Base-by-base conservation (phyloP, 2,329 filamentous ascomycete genomes). In the Alternaria triticina region DNA sequence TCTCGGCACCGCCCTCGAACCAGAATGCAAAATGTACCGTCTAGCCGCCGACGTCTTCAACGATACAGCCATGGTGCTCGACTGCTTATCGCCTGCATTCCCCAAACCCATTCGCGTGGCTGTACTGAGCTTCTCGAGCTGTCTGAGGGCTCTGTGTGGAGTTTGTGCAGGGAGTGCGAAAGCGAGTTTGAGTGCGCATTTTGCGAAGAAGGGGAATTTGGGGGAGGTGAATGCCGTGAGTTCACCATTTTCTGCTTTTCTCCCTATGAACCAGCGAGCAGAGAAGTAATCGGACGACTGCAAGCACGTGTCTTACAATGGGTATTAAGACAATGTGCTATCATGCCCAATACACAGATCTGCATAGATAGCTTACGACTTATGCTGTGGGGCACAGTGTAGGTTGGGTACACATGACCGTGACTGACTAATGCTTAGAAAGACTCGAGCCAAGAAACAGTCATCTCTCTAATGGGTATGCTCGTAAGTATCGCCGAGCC, bases 391-490 rank as follows among this genome's bases (percentile, higher is more conserved):
- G 36, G 36, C n/a, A 17, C 36, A 40, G 36, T 40, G 36, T 40
- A 40, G 36, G 36, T 40, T 40, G n/a, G 36, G 36, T 40, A 40
- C n/a, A 28, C 28, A 33, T 50, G 22, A 49, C 52, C 51, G 33
- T 17, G 20, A 17, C 23, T 17, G 51, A 54, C 27, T 33, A 20
- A 33, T 40, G 36, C 36, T 40, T 40, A 87, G 83, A 90, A 97
- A 86, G 95, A 98, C 77, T 94, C 94, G 12, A 96, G 92, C 69
- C 96, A 98, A 82, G 96, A 98, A 81, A 98, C 95, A 0, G 89
- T 97, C 20, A 92, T 99, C 60, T 95, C 93, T 3, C 84, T 98
- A 25, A 66, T 97, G 33, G 96, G 96, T 3, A 94, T 98, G 87
- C 85, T 97, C 55, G 86, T 87, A 79, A 76, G 83, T 58, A 58